Percentiles rank a stretch among this genome's conserved stretches.
Evolutionary conservation across 495 filamentous ascomycete genomes (phyloP).

Genomic region (Penicillium verhagenii): DNA sequence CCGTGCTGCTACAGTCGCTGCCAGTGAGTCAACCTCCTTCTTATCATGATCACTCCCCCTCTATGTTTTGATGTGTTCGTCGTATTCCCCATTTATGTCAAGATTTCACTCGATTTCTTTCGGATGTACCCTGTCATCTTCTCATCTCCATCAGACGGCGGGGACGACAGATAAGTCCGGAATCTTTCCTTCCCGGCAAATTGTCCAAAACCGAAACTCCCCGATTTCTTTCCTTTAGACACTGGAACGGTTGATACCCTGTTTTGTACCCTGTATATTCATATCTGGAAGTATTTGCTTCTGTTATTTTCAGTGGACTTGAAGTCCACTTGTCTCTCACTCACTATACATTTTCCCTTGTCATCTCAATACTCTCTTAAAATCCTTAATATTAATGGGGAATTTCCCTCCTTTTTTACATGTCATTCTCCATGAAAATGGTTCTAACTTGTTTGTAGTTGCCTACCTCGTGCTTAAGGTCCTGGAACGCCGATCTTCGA

Average conservation of each 20-base stretch:
- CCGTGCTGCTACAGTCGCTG: conserved; percentile 42
- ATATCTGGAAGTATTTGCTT: neutral
- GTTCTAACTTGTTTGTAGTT: conserved; percentile 31
- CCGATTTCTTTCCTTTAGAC: neutral
- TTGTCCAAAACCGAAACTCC: neutral
- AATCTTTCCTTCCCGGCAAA: neutral
- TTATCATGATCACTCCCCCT: neutral
- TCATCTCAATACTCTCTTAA: conserved; percentile 8
- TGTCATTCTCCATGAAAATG: neutral
- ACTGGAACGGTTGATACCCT: conserved; percentile 1
- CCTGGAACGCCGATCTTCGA: conserved; percentile 35
- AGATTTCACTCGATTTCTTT: conserved; percentile 4
- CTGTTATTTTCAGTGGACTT: neutral
- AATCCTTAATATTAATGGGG: conserved; percentile 19
- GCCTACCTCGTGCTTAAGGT: conserved; percentile 34
- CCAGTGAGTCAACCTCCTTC: conserved; percentile 40
- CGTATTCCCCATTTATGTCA: conserved; percentile 7
- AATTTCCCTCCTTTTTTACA: neutral
- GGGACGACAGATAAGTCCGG: conserved; percentile 8
- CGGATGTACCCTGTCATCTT: conserved; percentile 1
- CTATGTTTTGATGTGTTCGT: conserved; percentile 1
- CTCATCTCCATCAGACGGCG: conserved; percentile 7
- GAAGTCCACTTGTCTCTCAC: neutral
- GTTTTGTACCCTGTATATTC: neutral
- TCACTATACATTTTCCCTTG: conserved; percentile 6